phyloP scores from a whole-genome alignment of 1,284 basidiomycete species.

The Marasmius sp. region DNA sequence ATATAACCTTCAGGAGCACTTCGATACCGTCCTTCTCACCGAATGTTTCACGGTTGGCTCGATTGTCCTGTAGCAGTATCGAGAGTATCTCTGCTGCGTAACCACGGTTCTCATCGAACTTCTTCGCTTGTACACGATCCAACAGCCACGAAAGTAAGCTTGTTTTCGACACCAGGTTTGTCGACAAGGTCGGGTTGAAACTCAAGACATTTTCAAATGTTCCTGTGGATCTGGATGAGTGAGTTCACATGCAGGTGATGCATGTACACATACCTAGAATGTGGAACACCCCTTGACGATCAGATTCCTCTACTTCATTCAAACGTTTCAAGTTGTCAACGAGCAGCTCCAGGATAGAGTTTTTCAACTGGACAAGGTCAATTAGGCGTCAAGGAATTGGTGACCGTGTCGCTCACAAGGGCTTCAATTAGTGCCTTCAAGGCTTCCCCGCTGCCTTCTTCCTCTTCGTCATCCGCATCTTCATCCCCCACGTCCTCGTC shows the following conservation, averaged over 20 bases:
- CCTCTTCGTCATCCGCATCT: conserved; percentile 66
- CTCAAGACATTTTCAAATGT: conserved; percentile 93
- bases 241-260: conserved; percentile 6
- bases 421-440: conserved; percentile 74
- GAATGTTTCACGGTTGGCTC: conserved; percentile 62
- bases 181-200: conserved; percentile 76
- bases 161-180: conserved; percentile 72
- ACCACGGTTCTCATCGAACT: conserved; percentile 82
- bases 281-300: conserved; percentile 89
- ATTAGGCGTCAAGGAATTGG: not conserved
- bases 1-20: conserved; percentile 71
- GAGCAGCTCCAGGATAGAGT: conserved; percentile 84
- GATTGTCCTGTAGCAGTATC: conserved; percentile 80
- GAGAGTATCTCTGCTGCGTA: conserved; percentile 89
- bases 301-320: conserved; percentile 84
- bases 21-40: conserved; percentile 82
- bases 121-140: conserved; percentile 70
- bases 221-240: conserved; percentile 44
- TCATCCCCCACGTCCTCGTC: conserved; percentile 93
- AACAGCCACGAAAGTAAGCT: conserved; percentile 80
- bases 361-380: conserved; percentile 56
- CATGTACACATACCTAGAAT: conserved; percentile 61
- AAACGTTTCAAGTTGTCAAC: conserved; percentile 87
- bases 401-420: conserved; percentile 53
- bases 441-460: conserved; percentile 64